Evolutionary conservation across 768 basidiomycete species (phyloP), one percentile per base, ranked within the genome.

Genomic region (Boletellus sp.): DNA sequence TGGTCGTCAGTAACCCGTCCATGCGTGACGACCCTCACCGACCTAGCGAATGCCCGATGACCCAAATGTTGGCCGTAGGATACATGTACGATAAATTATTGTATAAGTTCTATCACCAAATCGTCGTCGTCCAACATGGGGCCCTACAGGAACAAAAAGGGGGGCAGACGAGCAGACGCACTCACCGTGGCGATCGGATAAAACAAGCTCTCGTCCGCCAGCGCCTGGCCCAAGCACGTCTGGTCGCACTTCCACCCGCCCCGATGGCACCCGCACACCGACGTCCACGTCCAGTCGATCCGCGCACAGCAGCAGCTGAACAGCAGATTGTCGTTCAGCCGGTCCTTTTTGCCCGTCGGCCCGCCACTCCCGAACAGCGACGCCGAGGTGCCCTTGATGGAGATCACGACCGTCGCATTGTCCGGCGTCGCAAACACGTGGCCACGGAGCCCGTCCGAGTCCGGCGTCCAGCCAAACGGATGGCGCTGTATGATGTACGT

Each of bases 251-350:
- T 85, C 79, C 83, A 86, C 6, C 85, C 84, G 9, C 84, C 78
- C 45, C 78, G 74, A 68, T 87, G 87, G 66, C 95, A 98, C 49
- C 83, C 89, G 68, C 95, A 98, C 17, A 97, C 94, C 0, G 90
- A 81, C 40, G 87, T 83, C 95, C 95, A 98, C 16, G 89, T 82
- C 84, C 90, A 95, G 61, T 90, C 91, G 24, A 96, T 79, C 16
- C 82, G 73, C 0, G 95, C 95, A 67, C 95, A 98, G 69, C 95
- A 98, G 64, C 95, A 98, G 54, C 85, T 87, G 67, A 95, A 95
- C 50, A 97, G 69, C 6, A 96, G 67, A 57, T 94, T 97, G 65
- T 97, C 94, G 72, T 97, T 97, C 47, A 89, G 65, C 69, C 88
- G 94, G 74, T 97, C 95, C 62, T 93, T 95, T 72, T 82, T 84